These are phyloP conservation scores for Cladobotryum protrusum DNA, from an alignment of 2,329 filamentous ascomycete species.

Conservation along the genomic window DNA sequence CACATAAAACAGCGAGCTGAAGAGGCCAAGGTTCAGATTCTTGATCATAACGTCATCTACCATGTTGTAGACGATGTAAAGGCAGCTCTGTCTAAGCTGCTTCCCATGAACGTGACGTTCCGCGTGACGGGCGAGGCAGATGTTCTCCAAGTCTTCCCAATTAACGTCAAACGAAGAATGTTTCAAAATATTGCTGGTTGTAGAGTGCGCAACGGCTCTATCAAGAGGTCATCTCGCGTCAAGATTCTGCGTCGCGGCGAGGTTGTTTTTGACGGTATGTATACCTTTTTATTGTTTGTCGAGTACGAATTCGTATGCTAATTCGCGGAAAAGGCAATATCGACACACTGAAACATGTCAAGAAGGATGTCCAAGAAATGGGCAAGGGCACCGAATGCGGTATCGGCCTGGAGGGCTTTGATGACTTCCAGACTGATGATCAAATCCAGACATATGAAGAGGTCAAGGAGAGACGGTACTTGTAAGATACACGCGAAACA, in stretches of 20 bases:
- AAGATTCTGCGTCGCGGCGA: constrained; percentile 66
- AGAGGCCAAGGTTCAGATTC: constrained; percentile 63
- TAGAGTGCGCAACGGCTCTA: constrained; percentile 73
- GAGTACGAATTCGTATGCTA: background rate
- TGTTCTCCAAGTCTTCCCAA: constrained; percentile 74
- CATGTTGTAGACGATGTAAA: constrained; percentile 68
- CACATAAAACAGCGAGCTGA: constrained; percentile 66
- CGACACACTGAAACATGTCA: constrained; percentile 78
- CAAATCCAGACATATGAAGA: constrained; percentile 84
- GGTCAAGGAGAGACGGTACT: constrained; percentile 59
- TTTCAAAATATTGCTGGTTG: constrained; percentile 79
- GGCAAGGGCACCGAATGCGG: constrained; percentile 92
- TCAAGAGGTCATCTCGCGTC: constrained; percentile 59
- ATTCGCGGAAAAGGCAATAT: constrained; percentile 55
- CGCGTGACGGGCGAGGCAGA: constrained; percentile 85
- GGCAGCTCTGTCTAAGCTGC: constrained; percentile 58
- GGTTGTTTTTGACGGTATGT: constrained; percentile 75
- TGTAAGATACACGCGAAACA: constrained; percentile 31
- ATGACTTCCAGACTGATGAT: constrained; percentile 73
- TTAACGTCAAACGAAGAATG: constrained; percentile 66
- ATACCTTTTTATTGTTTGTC: background rate
- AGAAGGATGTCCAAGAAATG: constrained; percentile 87
- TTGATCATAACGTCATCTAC: constrained; percentile 86
- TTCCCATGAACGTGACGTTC: constrained; percentile 60
- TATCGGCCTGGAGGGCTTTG: constrained; percentile 75